Conservation (phyloP, 1,284 basidiomycete species). For the Cutaneotrichosporon sp. region DNA sequence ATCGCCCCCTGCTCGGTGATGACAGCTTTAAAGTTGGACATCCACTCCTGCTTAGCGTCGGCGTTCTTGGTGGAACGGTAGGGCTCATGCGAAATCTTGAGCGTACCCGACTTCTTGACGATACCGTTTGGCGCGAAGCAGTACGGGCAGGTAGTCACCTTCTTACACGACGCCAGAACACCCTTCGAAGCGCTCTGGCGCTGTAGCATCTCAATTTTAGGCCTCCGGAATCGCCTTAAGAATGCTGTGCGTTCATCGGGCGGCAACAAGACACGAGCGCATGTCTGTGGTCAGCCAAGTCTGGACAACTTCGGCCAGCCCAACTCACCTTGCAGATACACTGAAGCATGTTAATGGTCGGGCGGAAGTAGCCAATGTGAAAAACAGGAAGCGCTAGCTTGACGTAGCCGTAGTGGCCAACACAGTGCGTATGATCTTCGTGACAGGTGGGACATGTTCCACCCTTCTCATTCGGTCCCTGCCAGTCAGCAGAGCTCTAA, state of each 20-base stretch:
- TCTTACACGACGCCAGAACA: slow-evolving; percentile 84
- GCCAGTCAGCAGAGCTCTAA: slow-evolving; percentile 6
- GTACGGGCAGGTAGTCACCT: slow-evolving; percentile 87
- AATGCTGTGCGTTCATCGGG: slow-evolving; percentile 79
- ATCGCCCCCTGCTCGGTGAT: slow-evolving; percentile 84
- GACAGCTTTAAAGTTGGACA: slow-evolving; percentile 74
- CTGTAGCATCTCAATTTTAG: slow-evolving; percentile 89
- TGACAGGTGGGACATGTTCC: slow-evolving; percentile 94
- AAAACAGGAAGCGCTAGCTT: slow-evolving; percentile 94
- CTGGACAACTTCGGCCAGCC: no score
- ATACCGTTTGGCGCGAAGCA: slow-evolving; percentile 91
- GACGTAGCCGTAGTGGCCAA: slow-evolving; percentile 97
- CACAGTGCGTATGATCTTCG: slow-evolving; percentile 85
- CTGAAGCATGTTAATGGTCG: slow-evolving; percentile 87
- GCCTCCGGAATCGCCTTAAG: slow-evolving; percentile 82
- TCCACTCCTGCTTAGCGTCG: slow-evolving; percentile 83
- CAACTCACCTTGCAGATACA: slow-evolving; percentile 82
- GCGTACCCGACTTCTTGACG: slow-evolving; percentile 90
- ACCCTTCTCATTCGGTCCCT: slow-evolving; percentile 94
- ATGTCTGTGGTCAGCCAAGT: slow-evolving; percentile 59
- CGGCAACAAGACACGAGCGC: slow-evolving; percentile 87
- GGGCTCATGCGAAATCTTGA: slow-evolving; percentile 98
- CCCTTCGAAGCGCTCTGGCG: slow-evolving; percentile 79
- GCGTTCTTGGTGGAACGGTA: slow-evolving; percentile 92
- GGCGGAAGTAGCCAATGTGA: slow-evolving; percentile 97